These are phyloP conservation scores for Nannochloris sp. DNA, from an alignment of 139 green algal species.

Conservation along the genomic window DNA sequence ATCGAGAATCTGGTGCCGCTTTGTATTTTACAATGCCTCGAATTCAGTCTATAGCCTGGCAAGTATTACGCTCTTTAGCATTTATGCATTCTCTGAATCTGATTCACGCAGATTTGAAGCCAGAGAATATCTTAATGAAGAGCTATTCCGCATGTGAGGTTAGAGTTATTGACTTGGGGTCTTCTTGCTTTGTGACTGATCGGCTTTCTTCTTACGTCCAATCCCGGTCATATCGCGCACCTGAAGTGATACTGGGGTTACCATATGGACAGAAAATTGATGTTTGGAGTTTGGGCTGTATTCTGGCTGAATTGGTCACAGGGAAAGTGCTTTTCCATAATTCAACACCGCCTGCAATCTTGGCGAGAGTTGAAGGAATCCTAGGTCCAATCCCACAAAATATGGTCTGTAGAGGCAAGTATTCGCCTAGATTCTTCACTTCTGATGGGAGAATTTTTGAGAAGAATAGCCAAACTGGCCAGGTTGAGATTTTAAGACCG, in stretches of 20 bases:
- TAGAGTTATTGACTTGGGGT: conserved; percentile 95
- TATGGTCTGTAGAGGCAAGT: conserved; percentile 67
- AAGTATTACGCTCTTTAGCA: conserved; percentile 69
- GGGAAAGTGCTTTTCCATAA: conserved; percentile 90
- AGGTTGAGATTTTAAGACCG: conserved; percentile 61
- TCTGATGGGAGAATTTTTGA: conserved; percentile 61
- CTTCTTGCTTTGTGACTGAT: conserved; percentile 88
- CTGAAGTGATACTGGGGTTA: conserved; percentile 90
- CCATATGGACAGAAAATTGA: conserved; percentile 86
- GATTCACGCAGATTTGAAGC: conserved; percentile 95
- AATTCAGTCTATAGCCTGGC: conserved; percentile 77
- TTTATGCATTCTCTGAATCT: conserved; percentile 88
- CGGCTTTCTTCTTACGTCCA: conserved; percentile 89
- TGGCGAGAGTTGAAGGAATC: conserved; percentile 85
- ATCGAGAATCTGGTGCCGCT: conserved; percentile 57
- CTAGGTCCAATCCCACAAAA: conserved; percentile 68
- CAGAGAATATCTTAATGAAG: conserved; percentile 96
- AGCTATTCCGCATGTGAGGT: conserved; percentile 68
- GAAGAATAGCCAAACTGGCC: conserved; percentile 28
- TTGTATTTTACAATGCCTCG: conserved; percentile 86
- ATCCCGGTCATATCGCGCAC: conserved; percentile 86
- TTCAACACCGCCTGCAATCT: conserved; percentile 67
- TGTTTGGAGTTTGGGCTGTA: conserved; percentile 93
- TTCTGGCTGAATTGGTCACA: conserved; percentile 88
- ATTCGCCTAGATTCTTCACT: conserved; percentile 79